phyloP scores from a whole-genome alignment of 1,284 basidiomycete genomes.

The Athelia sp. region DNA sequence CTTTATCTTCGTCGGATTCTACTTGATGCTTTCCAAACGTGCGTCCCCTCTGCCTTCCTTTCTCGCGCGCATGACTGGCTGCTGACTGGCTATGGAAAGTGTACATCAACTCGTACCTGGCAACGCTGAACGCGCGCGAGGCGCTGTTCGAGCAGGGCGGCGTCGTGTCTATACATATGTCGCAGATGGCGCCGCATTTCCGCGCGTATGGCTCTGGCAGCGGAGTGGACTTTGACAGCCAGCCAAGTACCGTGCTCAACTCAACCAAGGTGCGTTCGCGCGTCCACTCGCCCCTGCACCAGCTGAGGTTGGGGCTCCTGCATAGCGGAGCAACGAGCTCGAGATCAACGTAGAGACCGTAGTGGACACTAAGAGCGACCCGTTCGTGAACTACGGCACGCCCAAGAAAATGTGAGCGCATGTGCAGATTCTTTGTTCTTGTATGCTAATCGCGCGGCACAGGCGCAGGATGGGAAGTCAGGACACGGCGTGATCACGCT shows the following conservation, averaged over 20 bases:
- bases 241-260: background rate
- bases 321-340: background rate
- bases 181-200: conserved; percentile 9
- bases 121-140: conserved; percentile 37
- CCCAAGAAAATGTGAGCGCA: too few species aligned
- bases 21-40: conserved; percentile 49
- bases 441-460: too few species aligned
- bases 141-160: conserved; percentile 24
- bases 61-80: background rate
- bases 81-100: conserved; percentile 22
- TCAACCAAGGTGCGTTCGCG: background rate
- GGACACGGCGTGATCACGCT: too few species aligned
- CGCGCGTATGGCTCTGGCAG: conserved; percentile 22
- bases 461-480: too few species aligned
- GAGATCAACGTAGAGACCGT: background rate
- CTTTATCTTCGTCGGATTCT: conserved; percentile 48
- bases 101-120: conserved; percentile 49
- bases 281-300: background rate
- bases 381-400: too few species aligned
- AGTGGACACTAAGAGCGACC: background rate
- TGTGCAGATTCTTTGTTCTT: too few species aligned
- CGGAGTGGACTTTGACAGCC: background rate
- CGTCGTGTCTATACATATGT: conserved; percentile 37
- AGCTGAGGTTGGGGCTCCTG: background rate
- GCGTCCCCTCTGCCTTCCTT: conserved; percentile 15